Evolutionary conservation across 2,329 filamentous ascomycete species (phyloP).

Genomic region (Metarhizium robertsii): DNA sequence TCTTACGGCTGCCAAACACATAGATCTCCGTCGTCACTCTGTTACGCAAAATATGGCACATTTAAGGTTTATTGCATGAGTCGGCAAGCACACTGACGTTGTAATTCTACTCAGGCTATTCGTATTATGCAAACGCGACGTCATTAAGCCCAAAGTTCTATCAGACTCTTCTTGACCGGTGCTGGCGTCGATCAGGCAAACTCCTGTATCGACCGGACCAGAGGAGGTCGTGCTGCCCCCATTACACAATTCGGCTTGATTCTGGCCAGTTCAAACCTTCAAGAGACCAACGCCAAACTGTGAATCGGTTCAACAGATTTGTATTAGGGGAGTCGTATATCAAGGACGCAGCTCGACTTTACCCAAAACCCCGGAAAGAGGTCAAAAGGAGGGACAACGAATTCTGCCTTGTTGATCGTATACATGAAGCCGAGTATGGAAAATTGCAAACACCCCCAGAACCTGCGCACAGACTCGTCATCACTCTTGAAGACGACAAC

Average conservation of each 20-base stretch:
- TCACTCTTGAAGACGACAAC: slow-evolving; percentile 59
- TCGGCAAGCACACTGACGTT: slow-evolving; percentile 15
- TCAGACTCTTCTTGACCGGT: slow-evolving; percentile 61
- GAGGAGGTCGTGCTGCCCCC: slow-evolving; percentile 76
- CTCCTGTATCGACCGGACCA: slow-evolving; percentile 74
- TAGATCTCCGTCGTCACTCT: neutral
- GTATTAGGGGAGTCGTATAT: slow-evolving; percentile 60
- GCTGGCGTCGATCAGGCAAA: slow-evolving; percentile 65
- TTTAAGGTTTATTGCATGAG: neutral
- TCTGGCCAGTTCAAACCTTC: slow-evolving; percentile 54
- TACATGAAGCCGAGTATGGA: slow-evolving; percentile 59
- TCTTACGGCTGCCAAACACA: neutral
- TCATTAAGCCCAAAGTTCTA: slow-evolving; percentile 59
- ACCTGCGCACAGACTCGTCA: slow-evolving; percentile 57
- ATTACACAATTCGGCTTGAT: slow-evolving; percentile 75
- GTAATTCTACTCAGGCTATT: slow-evolving; percentile 45
- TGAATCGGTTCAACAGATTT: slow-evolving; percentile 68
- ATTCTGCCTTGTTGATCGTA: slow-evolving; percentile 56
- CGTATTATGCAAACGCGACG: slow-evolving; percentile 59
- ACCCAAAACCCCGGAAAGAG: slow-evolving; percentile 60
- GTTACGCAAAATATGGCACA: neutral
- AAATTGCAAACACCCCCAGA: slow-evolving; percentile 47
- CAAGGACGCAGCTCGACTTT: slow-evolving; percentile 51
- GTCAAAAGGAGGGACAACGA: slow-evolving; percentile 53
- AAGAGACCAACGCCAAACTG: slow-evolving; percentile 63